phyloP scores from a whole-genome alignment of 495 filamentous ascomycete genomes.

The Mytilinidion resinicola region DNA sequence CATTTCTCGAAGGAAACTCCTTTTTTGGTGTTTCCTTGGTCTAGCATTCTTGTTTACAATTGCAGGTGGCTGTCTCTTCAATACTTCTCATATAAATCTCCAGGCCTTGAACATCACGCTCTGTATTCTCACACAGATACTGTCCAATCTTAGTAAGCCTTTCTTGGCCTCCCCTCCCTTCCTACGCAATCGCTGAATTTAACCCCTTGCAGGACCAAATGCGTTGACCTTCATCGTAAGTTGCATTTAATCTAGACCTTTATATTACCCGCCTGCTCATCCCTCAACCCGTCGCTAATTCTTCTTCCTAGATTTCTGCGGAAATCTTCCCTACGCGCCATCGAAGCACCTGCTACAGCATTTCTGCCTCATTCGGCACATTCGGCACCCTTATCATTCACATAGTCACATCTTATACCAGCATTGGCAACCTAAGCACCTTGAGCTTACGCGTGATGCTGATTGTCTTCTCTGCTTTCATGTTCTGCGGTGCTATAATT shows the following conservation, averaged over 20 bases:
- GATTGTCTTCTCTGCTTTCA: constrained; percentile 31
- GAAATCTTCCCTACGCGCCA: constrained; percentile 42
- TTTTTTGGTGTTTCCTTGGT: constrained; percentile 45
- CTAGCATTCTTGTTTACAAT: constrained; percentile 44
- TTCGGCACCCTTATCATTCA: constrained; percentile 38
- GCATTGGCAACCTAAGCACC: too few relatives aligned
- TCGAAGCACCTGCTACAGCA: constrained; percentile 39
- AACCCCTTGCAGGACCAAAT: constrained; percentile 58
- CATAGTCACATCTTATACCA: too few relatives aligned
- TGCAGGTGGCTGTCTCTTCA: constrained; percentile 45
- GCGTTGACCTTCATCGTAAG: constrained; percentile 54
- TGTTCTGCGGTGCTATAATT: constrained; percentile 33
- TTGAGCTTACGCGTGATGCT: too few relatives aligned
- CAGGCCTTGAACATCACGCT: constrained; percentile 47
- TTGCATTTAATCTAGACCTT: not conserved
- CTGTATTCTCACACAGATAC: constrained; percentile 52
- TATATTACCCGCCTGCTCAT: not conserved
- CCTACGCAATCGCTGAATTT: too few relatives aligned
- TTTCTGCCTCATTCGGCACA: constrained; percentile 42
- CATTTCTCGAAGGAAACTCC: constrained; percentile 44
- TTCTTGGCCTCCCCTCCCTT: too few relatives aligned
- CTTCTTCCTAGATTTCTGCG: constrained; percentile 29
- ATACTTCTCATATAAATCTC: constrained; percentile 33
- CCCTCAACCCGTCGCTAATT: not conserved
- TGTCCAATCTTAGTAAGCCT: too few relatives aligned